These are phyloP conservation scores for Leishmania amazonensis DNA, from an alignment of 208 protist genomes.

Conservation along the genomic window DNA sequence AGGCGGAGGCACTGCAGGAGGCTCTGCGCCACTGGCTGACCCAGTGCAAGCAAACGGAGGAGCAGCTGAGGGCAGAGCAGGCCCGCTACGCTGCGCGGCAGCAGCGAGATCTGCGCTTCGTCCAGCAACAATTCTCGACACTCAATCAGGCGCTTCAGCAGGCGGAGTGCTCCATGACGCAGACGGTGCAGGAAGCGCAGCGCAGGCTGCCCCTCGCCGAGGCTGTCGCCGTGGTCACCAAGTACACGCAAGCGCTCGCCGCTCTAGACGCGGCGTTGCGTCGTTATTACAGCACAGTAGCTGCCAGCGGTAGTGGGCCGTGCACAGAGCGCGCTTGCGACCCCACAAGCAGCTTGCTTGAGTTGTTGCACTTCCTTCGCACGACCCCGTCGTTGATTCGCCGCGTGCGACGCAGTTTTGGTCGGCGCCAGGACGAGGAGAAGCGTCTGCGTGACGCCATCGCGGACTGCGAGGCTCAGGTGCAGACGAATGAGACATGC, in stretches of 20 bases:
- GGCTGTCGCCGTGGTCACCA: constrained; percentile 31
- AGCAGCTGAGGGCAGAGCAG: constrained; percentile 46
- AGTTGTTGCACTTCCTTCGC: constrained; percentile 27
- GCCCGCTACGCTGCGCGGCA: constrained; percentile 17
- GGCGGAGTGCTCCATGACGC: constrained; percentile 30
- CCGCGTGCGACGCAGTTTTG: constrained; percentile 19
- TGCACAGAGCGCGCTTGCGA: neutral
- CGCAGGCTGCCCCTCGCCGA: constrained; percentile 42
- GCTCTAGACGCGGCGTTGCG: constrained; percentile 37
- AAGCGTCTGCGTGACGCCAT: constrained; percentile 27
- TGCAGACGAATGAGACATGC: neutral
- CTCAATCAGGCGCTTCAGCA: constrained; percentile 40
- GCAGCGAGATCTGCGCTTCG: constrained; percentile 21
- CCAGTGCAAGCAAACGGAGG: constrained; percentile 39
- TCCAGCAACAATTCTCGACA: constrained; percentile 36
- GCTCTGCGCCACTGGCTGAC: constrained; percentile 48
- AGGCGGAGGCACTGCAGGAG: constrained; percentile 48
- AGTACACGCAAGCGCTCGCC: constrained; percentile 43
- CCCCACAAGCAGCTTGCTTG: neutral
- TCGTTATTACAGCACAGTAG: constrained; percentile 25
- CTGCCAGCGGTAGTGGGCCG: neutral
- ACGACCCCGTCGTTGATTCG: constrained; percentile 18
- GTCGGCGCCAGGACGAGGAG: constrained; percentile 25
- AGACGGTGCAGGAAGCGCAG: constrained; percentile 20
- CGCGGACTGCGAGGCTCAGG: constrained; percentile 8